A percentile compares a stretch with the other conserved stretches of the same genome.
These are phyloP conservation scores for Annulohypoxylon truncatum DNA, from an alignment of 2,329 filamentous ascomycete genomes.

Conservation along the genomic window DNA sequence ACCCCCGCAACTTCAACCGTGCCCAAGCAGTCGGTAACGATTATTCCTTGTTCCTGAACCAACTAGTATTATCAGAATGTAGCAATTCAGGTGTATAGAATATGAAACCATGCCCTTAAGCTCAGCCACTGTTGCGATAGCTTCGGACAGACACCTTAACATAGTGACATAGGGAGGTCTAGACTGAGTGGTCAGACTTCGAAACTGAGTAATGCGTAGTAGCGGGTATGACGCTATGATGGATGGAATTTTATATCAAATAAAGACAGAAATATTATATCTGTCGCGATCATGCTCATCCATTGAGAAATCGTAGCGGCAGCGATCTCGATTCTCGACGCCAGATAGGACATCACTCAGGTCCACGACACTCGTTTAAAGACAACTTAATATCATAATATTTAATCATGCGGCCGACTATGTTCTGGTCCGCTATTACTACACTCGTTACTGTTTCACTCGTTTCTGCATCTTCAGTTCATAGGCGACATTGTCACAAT, in stretches of 20 bases:
- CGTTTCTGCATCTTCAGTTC: conserved; percentile 38
- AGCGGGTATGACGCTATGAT: conserved; percentile 9
- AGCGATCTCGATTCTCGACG: not conserved
- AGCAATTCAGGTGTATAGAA: conserved; percentile 5
- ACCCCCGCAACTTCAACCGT: conserved; percentile 7
- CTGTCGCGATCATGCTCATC: not conserved
- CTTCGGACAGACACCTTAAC: conserved; percentile 2
- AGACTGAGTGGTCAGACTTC: conserved; percentile 22
- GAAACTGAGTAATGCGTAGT: conserved; percentile 1
- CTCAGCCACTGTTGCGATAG: conserved; percentile 7
- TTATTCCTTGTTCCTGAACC: not conserved
- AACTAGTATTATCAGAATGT: conserved; percentile 7
- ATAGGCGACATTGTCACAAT: conserved; percentile 25
- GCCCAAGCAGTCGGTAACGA: conserved; percentile 9
- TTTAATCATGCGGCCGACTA: conserved; percentile 21
- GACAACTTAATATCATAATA: conserved; percentile 22
- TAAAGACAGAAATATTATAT: not conserved
- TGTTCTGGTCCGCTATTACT: conserved; percentile 18
- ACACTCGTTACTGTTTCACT: conserved; percentile 28
- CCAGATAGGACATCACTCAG: conserved; percentile 19
- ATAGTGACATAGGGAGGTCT: conserved; percentile 9
- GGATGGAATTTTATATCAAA: not conserved
- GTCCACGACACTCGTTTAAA: conserved; percentile 22
- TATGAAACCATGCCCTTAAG: not conserved
- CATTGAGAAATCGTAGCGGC: not conserved